A percentile compares a stretch with the other conserved stretches of the same genome.
Conservation (phyloP, 108 stramenopile species). For the Pseudonitzschia multiseries region DNA sequence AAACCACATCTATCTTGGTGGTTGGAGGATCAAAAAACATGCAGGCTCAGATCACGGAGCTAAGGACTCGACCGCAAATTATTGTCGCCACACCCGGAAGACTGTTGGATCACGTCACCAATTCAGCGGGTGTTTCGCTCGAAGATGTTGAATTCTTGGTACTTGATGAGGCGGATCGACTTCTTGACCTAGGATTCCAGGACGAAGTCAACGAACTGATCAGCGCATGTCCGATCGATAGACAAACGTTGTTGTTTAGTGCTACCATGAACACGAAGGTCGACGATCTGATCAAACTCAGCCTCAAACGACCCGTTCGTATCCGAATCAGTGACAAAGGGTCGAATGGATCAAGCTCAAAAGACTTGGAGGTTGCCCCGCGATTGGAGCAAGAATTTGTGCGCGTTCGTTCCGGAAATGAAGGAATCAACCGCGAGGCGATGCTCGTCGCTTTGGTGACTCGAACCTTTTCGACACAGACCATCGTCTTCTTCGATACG, state of each 20-base stretch:
- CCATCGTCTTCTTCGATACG: constrained; percentile 96
- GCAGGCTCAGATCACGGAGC: constrained; percentile 89
- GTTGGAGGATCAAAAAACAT: constrained; percentile 96
- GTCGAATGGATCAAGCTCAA: constrained; percentile 31
- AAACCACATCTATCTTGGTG: constrained; percentile 74
- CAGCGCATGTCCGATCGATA: constrained; percentile 78
- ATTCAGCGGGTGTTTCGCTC: constrained; percentile 85
- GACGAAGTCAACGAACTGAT: constrained; percentile 95
- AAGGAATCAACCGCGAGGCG: constrained; percentile 86
- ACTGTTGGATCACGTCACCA: constrained; percentile 92
- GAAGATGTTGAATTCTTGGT: constrained; percentile 89
- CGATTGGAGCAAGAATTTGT: constrained; percentile 98
- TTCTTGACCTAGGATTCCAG: constrained; percentile 94
- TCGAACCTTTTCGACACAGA: constrained; percentile 78
- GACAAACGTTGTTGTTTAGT: constrained; percentile 96
- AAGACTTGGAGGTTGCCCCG: constrained; percentile 82
- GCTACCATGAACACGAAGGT: constrained; percentile 98
- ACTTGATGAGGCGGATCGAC: constrained; percentile 91
- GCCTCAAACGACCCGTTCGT: constrained; percentile 91
- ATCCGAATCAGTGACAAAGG: constrained; percentile 72
- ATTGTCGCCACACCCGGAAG: constrained; percentile 97
- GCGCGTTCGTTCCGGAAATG: constrained; percentile 77
- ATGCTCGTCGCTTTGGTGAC: constrained; percentile 88
- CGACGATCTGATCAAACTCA: constrained; percentile 86
- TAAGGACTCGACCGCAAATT: constrained; percentile 90